Conservation (phyloP, 179 eudicot species). For the Spergularia azorica region DNA sequence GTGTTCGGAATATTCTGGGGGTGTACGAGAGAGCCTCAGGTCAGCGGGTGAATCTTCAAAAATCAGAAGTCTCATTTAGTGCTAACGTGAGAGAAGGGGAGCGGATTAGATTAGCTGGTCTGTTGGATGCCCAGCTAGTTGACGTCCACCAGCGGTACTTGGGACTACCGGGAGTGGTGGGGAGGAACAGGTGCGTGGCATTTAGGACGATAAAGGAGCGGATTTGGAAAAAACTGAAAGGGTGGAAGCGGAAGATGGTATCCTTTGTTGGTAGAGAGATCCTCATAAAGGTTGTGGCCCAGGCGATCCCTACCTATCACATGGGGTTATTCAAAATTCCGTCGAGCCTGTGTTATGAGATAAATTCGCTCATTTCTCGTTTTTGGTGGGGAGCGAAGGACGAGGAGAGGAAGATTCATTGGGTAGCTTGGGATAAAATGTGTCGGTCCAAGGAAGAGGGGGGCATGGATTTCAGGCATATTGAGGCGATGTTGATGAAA, state of each 20-base stretch:
- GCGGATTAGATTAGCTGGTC: neutral
- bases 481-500: no score
- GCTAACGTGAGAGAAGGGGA: neutral
- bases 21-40: neutral
- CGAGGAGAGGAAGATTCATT: neutral
- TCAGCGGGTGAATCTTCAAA: neutral
- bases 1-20: neutral
- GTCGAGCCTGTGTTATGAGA: neutral
- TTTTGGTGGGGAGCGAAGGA: neutral
- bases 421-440: neutral
- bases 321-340: neutral
- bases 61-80: neutral
- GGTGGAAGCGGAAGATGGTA: neutral
- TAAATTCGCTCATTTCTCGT: neutral
- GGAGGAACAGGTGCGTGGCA: neutral
- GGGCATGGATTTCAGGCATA: no score
- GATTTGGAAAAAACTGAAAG: neutral
- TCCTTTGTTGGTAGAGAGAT: neutral
- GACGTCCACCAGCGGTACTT: neutral
- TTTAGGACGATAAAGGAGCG: neutral
- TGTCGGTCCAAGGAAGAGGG: neutral
- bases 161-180: neutral
- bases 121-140: neutral
- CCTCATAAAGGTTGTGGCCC: neutral
- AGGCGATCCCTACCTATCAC: neutral